Evolutionary conservation across 495 filamentous ascomycete genomes (phyloP).

Genomic region (Beverwykella pulmonaria): DNA sequence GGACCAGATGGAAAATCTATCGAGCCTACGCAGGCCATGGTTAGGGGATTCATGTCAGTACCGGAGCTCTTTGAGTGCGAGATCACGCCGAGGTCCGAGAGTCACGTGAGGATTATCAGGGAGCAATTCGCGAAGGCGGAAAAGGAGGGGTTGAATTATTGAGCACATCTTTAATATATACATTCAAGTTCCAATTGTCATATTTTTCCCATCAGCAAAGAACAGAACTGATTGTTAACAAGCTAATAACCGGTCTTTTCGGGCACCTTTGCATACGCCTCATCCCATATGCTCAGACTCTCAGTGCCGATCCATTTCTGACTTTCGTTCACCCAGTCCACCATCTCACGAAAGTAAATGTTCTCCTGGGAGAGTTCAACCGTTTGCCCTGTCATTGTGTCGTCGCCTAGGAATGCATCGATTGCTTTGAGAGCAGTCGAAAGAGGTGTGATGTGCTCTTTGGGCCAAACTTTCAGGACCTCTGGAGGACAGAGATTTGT

Average conservation of each 20-base stretch:
- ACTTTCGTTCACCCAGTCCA: conserved; percentile 35
- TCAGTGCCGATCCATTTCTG: conserved; percentile 36
- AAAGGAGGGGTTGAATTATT: conserved; percentile 31
- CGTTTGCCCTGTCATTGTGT: conserved; percentile 38
- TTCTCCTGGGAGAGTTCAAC: conserved; percentile 40
- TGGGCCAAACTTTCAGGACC: conserved; percentile 43
- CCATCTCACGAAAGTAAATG: conserved; percentile 39
- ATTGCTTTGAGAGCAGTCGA: conserved; percentile 44
- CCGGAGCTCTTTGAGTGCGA: conserved; percentile 43
- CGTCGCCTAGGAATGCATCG: conserved; percentile 40
- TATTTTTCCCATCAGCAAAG: not conserved
- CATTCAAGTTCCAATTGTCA: no score
- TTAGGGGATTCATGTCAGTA: conserved; percentile 46
- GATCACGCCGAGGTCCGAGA: conserved; percentile 44
- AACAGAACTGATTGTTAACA: not conserved
- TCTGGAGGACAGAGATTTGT: conserved; percentile 47
- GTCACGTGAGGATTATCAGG: conserved; percentile 42
- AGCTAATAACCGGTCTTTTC: conserved; percentile 7
- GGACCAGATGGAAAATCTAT: conserved; percentile 29
- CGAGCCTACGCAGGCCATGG: conserved; percentile 36
- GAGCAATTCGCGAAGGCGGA: conserved; percentile 32
- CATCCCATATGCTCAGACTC: conserved; percentile 24
- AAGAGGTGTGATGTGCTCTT: conserved; percentile 51
- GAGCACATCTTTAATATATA: not conserved
- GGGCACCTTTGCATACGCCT: conserved; percentile 24